Percentiles rank a stretch among this genome's conserved stretches.
Conservation (phyloP, 202 grass and related monocot genomes). For the Dendrocalamus latiflorus region DNA sequence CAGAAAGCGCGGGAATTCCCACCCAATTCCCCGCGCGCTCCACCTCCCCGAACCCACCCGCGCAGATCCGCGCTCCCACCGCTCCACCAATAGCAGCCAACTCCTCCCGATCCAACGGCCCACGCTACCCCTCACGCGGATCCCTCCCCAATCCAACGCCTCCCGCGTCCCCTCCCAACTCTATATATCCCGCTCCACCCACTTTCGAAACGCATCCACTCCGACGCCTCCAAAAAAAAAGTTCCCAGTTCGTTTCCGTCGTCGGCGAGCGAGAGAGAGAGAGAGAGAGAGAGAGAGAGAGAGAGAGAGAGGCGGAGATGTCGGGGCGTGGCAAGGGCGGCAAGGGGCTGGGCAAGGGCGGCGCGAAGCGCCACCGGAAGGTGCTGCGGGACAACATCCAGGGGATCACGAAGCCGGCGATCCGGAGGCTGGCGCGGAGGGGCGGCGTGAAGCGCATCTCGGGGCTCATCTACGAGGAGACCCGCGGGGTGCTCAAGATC, state of each 20-base stretch:
- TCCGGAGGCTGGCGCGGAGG: slow-evolving; percentile 62
- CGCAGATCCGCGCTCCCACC: background rate
- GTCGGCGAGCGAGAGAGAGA: background rate
- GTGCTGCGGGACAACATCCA: slow-evolving; percentile 92
- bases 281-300: too few relatives aligned
- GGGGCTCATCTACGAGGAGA: slow-evolving; percentile 87
- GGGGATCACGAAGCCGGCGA: slow-evolving; percentile 93
- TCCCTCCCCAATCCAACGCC: background rate
- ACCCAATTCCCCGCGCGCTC: background rate
- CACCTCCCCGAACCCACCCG: background rate
- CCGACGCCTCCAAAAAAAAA: background rate
- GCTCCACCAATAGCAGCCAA: background rate
- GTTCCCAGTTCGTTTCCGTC: background rate
- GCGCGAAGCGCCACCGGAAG: slow-evolving; percentile 86
- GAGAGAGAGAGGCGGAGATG: background rate
- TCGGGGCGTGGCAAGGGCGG: slow-evolving; percentile 82
- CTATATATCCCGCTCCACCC: background rate
- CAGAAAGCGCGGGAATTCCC: background rate
- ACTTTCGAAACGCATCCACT: background rate
- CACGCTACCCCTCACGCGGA: background rate
- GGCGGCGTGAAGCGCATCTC: slow-evolving; percentile 95
- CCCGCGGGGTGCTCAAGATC: slow-evolving; percentile 92
- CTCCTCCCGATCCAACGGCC: background rate
- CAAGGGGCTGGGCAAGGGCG: slow-evolving; percentile 91
- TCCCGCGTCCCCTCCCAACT: background rate